phyloP scores from a whole-genome alignment of 2,329 filamentous ascomycete genomes.

The Ambrosiella cleistominuta region DNA sequence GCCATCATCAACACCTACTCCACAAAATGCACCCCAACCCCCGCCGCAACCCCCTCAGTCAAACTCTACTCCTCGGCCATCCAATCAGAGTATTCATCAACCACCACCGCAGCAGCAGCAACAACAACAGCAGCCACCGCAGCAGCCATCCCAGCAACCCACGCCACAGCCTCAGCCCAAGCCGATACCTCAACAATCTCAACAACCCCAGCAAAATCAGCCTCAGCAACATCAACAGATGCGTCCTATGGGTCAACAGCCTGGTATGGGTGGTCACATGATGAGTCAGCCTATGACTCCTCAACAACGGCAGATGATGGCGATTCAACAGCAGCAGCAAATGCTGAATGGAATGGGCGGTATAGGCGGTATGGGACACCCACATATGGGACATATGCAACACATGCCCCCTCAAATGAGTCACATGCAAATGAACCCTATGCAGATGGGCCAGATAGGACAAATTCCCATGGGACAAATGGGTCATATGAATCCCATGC shows the following conservation, averaged over 20 bases:
- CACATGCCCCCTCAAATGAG: slow-evolving; percentile 10
- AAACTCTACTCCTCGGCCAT: slow-evolving; percentile 1
- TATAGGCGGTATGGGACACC: slow-evolving; percentile 10
- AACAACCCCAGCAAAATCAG: slow-evolving; percentile 1
- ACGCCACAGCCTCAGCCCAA: slow-evolving; percentile 6
- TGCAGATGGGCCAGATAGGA: slow-evolving; percentile 10
- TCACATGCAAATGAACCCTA: slow-evolving; percentile 12
- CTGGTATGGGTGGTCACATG: slow-evolving; percentile 9
- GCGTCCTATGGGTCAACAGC: slow-evolving; percentile 8
- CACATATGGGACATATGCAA: slow-evolving; percentile 9
- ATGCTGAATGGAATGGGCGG: slow-evolving; percentile 9
- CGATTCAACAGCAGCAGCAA: slow-evolving; percentile 11
- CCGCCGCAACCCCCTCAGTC: slow-evolving; percentile 3
- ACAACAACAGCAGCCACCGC: neutral
- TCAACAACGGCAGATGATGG: slow-evolving; percentile 12
- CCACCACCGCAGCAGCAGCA: neutral
- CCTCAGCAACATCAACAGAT: slow-evolving; percentile 10
- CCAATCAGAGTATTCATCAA: neutral
- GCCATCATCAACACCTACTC: neutral
- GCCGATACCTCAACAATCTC: neutral
- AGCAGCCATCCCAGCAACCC: neutral
- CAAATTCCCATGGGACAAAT: slow-evolving; percentile 11
- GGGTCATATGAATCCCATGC: slow-evolving; percentile 8
- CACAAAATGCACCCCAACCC: slow-evolving; percentile 3
- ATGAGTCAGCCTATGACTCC: slow-evolving; percentile 8